phyloP scores from a whole-genome alignment of 2,329 filamentous ascomycete genomes.

The Aureobasidium sp. region DNA sequence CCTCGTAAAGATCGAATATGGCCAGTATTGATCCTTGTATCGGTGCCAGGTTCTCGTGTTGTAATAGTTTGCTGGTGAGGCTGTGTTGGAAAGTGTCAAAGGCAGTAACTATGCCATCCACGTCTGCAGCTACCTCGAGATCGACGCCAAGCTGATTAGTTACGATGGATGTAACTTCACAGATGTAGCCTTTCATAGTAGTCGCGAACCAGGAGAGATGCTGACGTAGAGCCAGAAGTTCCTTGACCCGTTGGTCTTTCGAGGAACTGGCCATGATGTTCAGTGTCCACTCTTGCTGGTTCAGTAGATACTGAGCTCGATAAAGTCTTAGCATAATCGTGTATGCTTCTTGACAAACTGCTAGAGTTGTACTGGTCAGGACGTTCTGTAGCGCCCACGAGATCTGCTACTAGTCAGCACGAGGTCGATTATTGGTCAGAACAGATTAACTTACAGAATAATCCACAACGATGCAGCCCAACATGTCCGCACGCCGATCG shows the following conservation, averaged over 20 bases:
- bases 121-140: constrained; percentile 56
- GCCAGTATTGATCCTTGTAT: constrained; percentile 67
- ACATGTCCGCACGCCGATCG: constrained; percentile 11
- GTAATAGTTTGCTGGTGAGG: constrained; percentile 59
- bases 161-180: constrained; percentile 57
- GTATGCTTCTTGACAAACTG: constrained; percentile 62
- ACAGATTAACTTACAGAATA: constrained; percentile 54
- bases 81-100: constrained; percentile 57
- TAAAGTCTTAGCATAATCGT: constrained; percentile 70
- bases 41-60: constrained; percentile 58
- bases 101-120: constrained; percentile 70
- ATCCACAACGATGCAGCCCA: constrained; percentile 55
- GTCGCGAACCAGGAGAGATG: constrained; percentile 71
- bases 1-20: constrained; percentile 65
- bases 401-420: constrained; percentile 22
- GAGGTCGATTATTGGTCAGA: not conserved
- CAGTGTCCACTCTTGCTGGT: constrained; percentile 18
- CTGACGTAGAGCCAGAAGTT: constrained; percentile 43
- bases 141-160: constrained; percentile 46
- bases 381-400: constrained; percentile 62
- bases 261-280: not conserved
- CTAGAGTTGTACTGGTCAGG: constrained; percentile 55
- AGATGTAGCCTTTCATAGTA: constrained; percentile 65
- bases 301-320: constrained; percentile 57
- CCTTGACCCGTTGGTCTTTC: not conserved